Percentiles rank a stretch among this genome's conserved stretches.
Conservation (phyloP, 768 basidiomycete species). For the Butyriboletus loyo region DNA sequence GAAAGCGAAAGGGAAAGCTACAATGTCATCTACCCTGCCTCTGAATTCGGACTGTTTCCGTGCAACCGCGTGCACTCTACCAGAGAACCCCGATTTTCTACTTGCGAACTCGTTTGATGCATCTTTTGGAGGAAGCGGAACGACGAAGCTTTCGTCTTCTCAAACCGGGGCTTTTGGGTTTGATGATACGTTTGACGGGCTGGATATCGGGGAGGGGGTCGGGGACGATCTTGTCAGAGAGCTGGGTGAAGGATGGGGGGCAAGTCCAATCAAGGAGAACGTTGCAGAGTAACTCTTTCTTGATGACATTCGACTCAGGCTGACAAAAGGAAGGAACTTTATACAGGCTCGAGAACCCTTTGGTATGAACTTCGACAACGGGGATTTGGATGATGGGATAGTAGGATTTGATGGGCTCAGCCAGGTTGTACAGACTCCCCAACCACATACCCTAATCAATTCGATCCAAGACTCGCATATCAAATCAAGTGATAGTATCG, state of each 20-base stretch:
- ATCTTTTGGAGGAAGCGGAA: slow-evolving; percentile 46
- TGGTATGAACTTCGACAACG: slow-evolving; percentile 13
- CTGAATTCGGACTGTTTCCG: slow-evolving; percentile 44
- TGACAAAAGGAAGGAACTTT: slow-evolving; percentile 14
- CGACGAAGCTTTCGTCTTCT: slow-evolving; percentile 49
- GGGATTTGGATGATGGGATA: slow-evolving; percentile 27
- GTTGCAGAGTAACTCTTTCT: slow-evolving; percentile 13
- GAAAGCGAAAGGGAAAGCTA: slow-evolving; percentile 28
- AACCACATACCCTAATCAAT: not conserved
- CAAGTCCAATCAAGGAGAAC: slow-evolving; percentile 4
- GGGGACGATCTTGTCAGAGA: slow-evolving; percentile 76
- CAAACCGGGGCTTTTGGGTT: slow-evolving; percentile 48
- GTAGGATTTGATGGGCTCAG: slow-evolving; percentile 1
- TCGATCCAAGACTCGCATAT: not conserved
- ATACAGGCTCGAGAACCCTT: slow-evolving; percentile 20
- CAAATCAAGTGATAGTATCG: slow-evolving; percentile 7
- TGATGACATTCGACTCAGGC: not conserved
- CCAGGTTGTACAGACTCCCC: not conserved
- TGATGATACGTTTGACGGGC: slow-evolving; percentile 54
- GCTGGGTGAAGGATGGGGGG: slow-evolving; percentile 70
- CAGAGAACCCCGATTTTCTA: slow-evolving; percentile 67
- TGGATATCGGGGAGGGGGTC: slow-evolving; percentile 57
- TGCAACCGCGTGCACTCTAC: slow-evolving; percentile 59
- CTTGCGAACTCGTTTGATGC: slow-evolving; percentile 64
- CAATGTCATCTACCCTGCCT: slow-evolving; percentile 20